Conservation (phyloP, 2,329 filamentous ascomycete genomes). For the Botrytis galanthina region DNA sequence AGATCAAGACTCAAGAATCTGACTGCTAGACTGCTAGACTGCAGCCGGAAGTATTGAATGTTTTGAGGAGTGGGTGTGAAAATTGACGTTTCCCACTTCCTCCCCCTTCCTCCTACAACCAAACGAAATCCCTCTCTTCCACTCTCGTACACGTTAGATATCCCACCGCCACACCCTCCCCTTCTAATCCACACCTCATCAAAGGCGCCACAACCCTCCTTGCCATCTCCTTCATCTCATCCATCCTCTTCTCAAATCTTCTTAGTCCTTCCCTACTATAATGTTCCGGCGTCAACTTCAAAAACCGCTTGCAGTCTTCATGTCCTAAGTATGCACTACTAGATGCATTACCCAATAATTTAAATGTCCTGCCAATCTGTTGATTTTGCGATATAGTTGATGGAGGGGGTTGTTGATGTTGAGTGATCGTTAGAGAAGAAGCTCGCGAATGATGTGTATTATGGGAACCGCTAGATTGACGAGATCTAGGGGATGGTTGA, state of each 20-base stretch:
- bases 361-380: slow-evolving; percentile 69
- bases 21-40: background rate
- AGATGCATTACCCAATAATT: slow-evolving; percentile 63
- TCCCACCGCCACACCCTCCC: slow-evolving; percentile 60
- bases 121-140: slow-evolving; percentile 61
- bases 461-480: slow-evolving; percentile 25
- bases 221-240: slow-evolving; percentile 83
- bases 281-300: slow-evolving; percentile 77
- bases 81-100: background rate
- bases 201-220: slow-evolving; percentile 79
- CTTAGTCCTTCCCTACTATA: slow-evolving; percentile 85
- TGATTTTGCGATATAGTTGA: slow-evolving; percentile 18
- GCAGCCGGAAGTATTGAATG: background rate
- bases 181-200: slow-evolving; percentile 80
- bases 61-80: background rate
- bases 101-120: slow-evolving; percentile 40
- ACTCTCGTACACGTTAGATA: slow-evolving; percentile 66
- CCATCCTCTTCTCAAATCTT: slow-evolving; percentile 80
- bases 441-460: slow-evolving; percentile 46
- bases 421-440: slow-evolving; percentile 38
- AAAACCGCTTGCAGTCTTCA: slow-evolving; percentile 86
- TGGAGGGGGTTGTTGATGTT: slow-evolving; percentile 12
- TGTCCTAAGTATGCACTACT: slow-evolving; percentile 68
- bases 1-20: background rate
- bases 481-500: slow-evolving; percentile 35